phyloP scores from a whole-genome alignment of 140 eudicot species.

The Ambrosia hybrid region DNA sequence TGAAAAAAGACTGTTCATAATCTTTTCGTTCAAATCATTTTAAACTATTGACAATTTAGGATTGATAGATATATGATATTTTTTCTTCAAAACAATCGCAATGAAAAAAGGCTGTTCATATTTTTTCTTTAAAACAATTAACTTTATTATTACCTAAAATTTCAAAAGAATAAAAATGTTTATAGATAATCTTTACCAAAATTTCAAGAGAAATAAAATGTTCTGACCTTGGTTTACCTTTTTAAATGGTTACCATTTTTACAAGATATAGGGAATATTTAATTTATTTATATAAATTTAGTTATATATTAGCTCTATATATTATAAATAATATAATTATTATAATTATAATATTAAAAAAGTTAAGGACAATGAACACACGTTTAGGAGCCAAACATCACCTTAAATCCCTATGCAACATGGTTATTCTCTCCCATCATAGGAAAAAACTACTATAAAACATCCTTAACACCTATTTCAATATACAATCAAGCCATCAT shows the following conservation, averaged over 20 bases:
- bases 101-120: too few relatives aligned
- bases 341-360: not conserved
- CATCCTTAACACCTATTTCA: conserved; percentile 11
- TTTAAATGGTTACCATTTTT: not conserved
- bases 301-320: not conserved
- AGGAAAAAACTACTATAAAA: conserved; percentile 28
- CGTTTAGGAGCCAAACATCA: conserved; percentile 14
- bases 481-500: conserved; percentile 24
- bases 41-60: too few relatives aligned
- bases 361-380: conserved; percentile 5
- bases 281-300: not conserved
- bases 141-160: too few relatives aligned
- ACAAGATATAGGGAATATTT: not conserved
- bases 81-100: too few relatives aligned
- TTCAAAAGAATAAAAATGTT: too few relatives aligned
- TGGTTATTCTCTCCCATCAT: conserved; percentile 25
- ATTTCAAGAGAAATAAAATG: not conserved
- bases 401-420: conserved; percentile 34
- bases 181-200: not conserved
- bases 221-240: not conserved
- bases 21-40: too few relatives aligned
- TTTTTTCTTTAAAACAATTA: too few relatives aligned
- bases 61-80: too few relatives aligned
- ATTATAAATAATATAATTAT: not conserved
- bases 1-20: too few relatives aligned